These are phyloP conservation scores for Ceratocystis cacaofunesta DNA, from an alignment of 2,329 filamentous ascomycete species.

Conservation along the genomic window DNA sequence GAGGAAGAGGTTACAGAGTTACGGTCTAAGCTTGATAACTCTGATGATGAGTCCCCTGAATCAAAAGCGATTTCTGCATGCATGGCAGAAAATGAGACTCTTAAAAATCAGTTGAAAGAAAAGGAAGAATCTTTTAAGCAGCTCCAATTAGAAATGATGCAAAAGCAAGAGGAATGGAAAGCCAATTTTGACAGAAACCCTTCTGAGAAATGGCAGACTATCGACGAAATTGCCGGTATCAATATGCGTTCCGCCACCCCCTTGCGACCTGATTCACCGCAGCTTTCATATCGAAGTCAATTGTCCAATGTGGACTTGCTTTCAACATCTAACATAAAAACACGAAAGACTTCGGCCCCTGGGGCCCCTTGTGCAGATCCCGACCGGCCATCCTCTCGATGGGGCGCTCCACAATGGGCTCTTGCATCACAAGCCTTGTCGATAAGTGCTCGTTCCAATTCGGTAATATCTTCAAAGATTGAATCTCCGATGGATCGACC, in stretches of 20 bases:
- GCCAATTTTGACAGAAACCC: background rate
- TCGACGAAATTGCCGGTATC: slow-evolving; percentile 1
- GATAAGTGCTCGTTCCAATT: slow-evolving; percentile 2
- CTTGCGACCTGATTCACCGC: slow-evolving; percentile 9
- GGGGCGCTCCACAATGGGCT: background rate
- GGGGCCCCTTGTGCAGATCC: background rate
- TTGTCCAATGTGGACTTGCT: slow-evolving; percentile 9
- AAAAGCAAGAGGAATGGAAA: slow-evolving; percentile 4
- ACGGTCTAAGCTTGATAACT: slow-evolving; percentile 27
- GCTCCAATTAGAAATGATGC: slow-evolving; percentile 8
- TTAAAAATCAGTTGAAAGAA: slow-evolving; percentile 2
- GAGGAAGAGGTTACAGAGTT: slow-evolving; percentile 73
- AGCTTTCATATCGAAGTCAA: slow-evolving; percentile 1
- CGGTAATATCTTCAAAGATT: background rate
- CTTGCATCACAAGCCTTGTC: background rate
- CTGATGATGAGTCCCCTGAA: background rate
- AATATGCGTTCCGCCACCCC: background rate
- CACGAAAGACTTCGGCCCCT: background rate
- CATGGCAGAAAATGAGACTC: background rate
- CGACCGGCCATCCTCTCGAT: slow-evolving; percentile 9
- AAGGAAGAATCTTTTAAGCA: background rate
- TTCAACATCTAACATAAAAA: background rate
- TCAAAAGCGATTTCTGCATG: background rate
- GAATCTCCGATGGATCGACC: slow-evolving; percentile 6
- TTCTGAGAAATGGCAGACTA: slow-evolving; percentile 1